phyloP scores from a whole-genome alignment of 1,284 basidiomycete species.

The Melampsora occidentalis region DNA sequence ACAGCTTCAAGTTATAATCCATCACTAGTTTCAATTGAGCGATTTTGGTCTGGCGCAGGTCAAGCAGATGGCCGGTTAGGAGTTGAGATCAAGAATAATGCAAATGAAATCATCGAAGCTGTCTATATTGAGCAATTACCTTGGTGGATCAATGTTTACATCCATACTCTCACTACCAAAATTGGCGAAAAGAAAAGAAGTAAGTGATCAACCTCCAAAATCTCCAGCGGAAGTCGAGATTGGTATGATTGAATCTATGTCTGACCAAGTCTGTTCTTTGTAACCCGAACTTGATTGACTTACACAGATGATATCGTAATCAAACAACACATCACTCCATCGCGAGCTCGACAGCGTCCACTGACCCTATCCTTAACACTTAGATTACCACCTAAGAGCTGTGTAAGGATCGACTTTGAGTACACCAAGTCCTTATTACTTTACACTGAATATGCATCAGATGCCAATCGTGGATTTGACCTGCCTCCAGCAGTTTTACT shows the following conservation, averaged over 20 bases:
- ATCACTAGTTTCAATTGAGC: slow-evolving; percentile 64
- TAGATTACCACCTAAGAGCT: slow-evolving; percentile 66
- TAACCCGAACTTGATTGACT: neutral
- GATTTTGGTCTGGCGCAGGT: slow-evolving; percentile 70
- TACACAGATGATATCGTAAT: slow-evolving; percentile 62
- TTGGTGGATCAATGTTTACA: slow-evolving; percentile 82
- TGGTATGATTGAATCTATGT: too few species aligned
- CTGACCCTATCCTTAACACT: slow-evolving; percentile 71
- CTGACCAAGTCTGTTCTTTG: too few species aligned
- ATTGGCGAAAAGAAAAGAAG: slow-evolving; percentile 49
- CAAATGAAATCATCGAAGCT: slow-evolving; percentile 57
- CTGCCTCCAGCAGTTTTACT: slow-evolving; percentile 66
- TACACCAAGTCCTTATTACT: slow-evolving; percentile 81
- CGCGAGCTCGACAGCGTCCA: slow-evolving; percentile 64
- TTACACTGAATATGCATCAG: slow-evolving; percentile 93
- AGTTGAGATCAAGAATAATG: slow-evolving; percentile 67
- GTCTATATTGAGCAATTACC: slow-evolving; percentile 89
- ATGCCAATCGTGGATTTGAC: slow-evolving; percentile 91
- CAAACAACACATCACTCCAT: slow-evolving; percentile 66
- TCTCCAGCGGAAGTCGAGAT: too few species aligned
- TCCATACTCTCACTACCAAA: slow-evolving; percentile 69
- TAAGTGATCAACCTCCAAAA: slow-evolving; percentile 25
- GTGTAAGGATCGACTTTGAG: slow-evolving; percentile 67
- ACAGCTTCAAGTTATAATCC: slow-evolving; percentile 53
- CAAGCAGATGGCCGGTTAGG: slow-evolving; percentile 74